Conservation (phyloP, 1,139 yeast genomes). For the Taiozyma sp. region DNA sequence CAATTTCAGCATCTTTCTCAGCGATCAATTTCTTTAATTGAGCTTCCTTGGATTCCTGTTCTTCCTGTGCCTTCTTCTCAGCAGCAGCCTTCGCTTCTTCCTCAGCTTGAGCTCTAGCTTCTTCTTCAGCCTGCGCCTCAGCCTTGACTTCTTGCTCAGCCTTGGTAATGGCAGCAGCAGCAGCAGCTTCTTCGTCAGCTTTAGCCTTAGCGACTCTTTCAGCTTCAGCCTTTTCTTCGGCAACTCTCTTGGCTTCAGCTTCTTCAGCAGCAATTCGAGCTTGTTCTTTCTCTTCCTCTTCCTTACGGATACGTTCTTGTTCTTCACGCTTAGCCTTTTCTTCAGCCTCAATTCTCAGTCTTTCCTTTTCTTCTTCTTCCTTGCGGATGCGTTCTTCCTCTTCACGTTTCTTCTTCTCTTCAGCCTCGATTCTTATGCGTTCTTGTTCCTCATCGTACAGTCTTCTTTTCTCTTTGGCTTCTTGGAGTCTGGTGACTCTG, state of each 20-base stretch:
- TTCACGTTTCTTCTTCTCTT: conserved; percentile 10
- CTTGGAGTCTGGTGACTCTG: conserved; percentile 37
- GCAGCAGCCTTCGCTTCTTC: conserved; percentile 5
- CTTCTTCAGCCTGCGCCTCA: conserved; percentile 3
- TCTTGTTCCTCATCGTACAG: conserved; percentile 29
- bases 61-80: background rate
- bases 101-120: conserved; percentile 5
- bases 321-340: conserved; percentile 8
- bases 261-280: conserved; percentile 9
- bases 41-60: conserved; percentile 1
- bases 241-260: conserved; percentile 3
- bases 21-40: background rate
- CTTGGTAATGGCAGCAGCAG: background rate
- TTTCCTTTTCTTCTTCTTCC: conserved; percentile 13
- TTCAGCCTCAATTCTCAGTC: conserved; percentile 13
- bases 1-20: conserved; percentile 3
- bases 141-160: conserved; percentile 5
- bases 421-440: conserved; percentile 16
- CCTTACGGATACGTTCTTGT: conserved; percentile 4
- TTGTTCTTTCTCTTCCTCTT: conserved; percentile 13
- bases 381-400: conserved; percentile 9
- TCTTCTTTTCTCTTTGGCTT: conserved; percentile 36
- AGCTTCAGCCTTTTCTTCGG: conserved; percentile 8
- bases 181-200: conserved; percentile 3
- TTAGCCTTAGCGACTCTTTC: conserved; percentile 3